Evolutionary conservation across 129 eudicot species (phyloP), one percentile per base, ranked within the genome.

Genomic region (Tanacetum coccineum): DNA sequence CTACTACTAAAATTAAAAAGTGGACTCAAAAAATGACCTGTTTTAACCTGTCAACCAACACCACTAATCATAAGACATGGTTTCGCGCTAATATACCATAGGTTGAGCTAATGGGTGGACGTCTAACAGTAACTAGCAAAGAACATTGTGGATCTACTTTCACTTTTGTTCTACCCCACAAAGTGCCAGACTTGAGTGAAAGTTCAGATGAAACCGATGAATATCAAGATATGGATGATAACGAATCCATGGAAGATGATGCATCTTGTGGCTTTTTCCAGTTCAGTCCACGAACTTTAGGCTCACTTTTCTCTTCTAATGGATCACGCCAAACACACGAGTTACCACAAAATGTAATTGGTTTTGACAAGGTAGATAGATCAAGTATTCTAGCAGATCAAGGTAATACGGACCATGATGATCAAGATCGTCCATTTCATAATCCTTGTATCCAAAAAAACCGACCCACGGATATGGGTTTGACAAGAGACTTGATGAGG

Each of bases 101-200:
- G 96, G 96, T 83, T 67, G 96, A 88, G 74, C 87, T 88, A 18
- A 88, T 88, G 96, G 96, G 96, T 6, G 96, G 96, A 58, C 81
- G 82, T 32, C 84, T 88, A 46, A 85, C 96, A 15, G 96, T 88
- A 30, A 66, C 92, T 0, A 85, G 92, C 75, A 66, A 64, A 71
- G 96, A 88, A 71, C 80, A 85, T 46, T 6, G 49, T 4, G 96
- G 96, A n/a, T 88, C 96, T 6, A 85, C 85, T 25, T 88, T 88
- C 67, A 88, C 92, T 15, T 88, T 88, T 55, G 46, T 82, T 48
- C 83, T 88, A 60, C 92, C 96, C 1, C 86, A 85, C 74, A 79
- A 83, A 70, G 84, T 85, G 52, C 84, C 96, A 39, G 58, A 81
- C 0, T n/a, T 55, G 49, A 75, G 76, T 52, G 89, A 85, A 64